phyloP scores from a whole-genome alignment of 2,329 filamentous ascomycete species.

The Aspergillus oerlinghausenensis region DNA sequence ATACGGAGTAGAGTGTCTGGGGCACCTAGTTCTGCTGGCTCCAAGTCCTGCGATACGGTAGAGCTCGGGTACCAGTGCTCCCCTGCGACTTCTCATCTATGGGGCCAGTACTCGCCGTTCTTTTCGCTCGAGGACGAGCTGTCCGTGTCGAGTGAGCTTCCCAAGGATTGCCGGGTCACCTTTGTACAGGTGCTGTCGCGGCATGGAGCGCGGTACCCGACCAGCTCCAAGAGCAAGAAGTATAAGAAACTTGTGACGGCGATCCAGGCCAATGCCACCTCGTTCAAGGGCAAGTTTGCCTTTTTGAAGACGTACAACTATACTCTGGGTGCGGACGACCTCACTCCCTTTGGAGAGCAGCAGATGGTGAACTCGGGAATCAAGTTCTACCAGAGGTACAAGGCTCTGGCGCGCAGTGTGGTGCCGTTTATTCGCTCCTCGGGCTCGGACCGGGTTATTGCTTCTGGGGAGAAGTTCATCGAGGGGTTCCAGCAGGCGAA shows the following conservation, averaged over 20 bases:
- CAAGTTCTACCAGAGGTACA: constrained; percentile 72
- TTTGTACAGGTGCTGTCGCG: constrained; percentile 79
- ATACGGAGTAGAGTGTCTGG: constrained; percentile 6
- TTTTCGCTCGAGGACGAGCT: constrained; percentile 63
- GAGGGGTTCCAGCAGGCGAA: constrained; percentile 64
- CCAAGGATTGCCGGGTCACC: constrained; percentile 65
- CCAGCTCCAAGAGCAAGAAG: constrained; percentile 56
- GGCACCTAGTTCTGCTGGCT: not conserved
- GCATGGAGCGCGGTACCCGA: constrained; percentile 81
- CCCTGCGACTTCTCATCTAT: constrained; percentile 59
- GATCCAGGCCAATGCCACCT: constrained; percentile 56
- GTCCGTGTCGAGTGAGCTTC: constrained; percentile 56
- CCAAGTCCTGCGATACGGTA: constrained; percentile 47
- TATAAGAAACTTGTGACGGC: constrained; percentile 63
- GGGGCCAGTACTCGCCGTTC: constrained; percentile 87
- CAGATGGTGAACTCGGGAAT: constrained; percentile 70
- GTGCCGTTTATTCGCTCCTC: constrained; percentile 70
- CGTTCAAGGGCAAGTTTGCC: constrained; percentile 59
- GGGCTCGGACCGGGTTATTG: constrained; percentile 65
- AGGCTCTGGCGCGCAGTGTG: constrained; percentile 51
- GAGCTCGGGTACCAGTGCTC: constrained; percentile 60
- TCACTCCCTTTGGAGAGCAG: constrained; percentile 64
- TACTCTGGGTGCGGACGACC: constrained; percentile 62
- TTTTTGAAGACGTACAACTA: constrained; percentile 73
- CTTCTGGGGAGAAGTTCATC: constrained; percentile 71